Conservation (phyloP, 208 protist genomes). For the Strigomonas galati region DNA sequence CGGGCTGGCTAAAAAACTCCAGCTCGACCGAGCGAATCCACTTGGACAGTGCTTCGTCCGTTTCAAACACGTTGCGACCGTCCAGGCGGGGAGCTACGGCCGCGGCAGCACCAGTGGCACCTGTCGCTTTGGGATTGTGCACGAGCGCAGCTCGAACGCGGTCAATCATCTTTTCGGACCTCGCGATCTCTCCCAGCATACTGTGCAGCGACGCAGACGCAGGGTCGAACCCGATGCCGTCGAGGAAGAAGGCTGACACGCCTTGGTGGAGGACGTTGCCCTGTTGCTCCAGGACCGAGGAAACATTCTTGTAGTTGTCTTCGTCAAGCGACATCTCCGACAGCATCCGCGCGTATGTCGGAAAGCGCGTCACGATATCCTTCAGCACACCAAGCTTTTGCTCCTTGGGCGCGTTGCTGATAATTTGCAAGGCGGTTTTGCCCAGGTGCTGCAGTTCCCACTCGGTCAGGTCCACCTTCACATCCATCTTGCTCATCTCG, state of each 20-base stretch:
- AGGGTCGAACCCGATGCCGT: slow-evolving; percentile 34
- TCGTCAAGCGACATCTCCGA: slow-evolving; percentile 1
- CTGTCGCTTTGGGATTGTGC: neutral
- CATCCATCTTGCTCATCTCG: slow-evolving; percentile 23
- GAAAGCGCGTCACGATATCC: slow-evolving; percentile 88
- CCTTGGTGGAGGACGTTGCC: slow-evolving; percentile 19
- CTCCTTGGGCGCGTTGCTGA: slow-evolving; percentile 29
- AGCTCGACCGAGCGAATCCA: neutral
- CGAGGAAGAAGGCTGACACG: slow-evolving; percentile 32
- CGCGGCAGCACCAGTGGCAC: too few species aligned
- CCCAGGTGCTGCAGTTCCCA: slow-evolving; percentile 70
- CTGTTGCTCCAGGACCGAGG: slow-evolving; percentile 13
- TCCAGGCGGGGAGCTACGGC: too few species aligned
- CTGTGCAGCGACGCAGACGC: slow-evolving; percentile 39
- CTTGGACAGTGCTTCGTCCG: neutral
- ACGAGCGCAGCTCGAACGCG: slow-evolving; percentile 16
- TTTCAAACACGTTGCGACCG: neutral
- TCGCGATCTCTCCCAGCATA: slow-evolving; percentile 39
- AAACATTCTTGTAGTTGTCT: neutral
- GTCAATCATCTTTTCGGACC: slow-evolving; percentile 28
- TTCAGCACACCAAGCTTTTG: slow-evolving; percentile 66
- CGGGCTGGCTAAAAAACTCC: neutral
- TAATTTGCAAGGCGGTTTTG: slow-evolving; percentile 45
- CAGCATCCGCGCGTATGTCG: slow-evolving; percentile 58
- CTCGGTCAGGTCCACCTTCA: slow-evolving; percentile 64